A percentile compares a stretch with the other conserved stretches of the same genome.
Conservation (phyloP, 1,139 yeast genomes). For the Hemisphaericaspora subhashii region DNA sequence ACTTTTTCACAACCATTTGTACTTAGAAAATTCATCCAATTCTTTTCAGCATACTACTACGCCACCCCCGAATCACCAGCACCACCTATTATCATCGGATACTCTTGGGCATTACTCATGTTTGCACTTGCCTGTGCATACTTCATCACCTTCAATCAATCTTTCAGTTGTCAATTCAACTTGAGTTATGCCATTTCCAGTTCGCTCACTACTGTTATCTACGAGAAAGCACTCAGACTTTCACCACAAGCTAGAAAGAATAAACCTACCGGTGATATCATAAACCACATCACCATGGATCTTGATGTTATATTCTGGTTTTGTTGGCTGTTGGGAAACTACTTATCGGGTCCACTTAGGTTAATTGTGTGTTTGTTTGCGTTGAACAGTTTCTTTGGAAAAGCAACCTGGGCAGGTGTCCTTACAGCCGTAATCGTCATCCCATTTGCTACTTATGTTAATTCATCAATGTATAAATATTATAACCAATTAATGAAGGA, state of each 20-base stretch:
- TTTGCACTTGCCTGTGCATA: slow-evolving; percentile 26
- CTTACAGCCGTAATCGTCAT: slow-evolving; percentile 32
- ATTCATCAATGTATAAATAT: slow-evolving; percentile 26
- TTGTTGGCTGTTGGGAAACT: slow-evolving; percentile 22
- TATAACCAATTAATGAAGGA: slow-evolving; percentile 28
- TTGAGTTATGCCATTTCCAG: slow-evolving; percentile 21
- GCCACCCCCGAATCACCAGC: slow-evolving; percentile 9
- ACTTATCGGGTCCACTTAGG: slow-evolving; percentile 57
- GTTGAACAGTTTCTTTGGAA: slow-evolving; percentile 31
- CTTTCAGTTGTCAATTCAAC: slow-evolving; percentile 20
- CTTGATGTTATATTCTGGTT: slow-evolving; percentile 28
- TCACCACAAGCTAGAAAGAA: slow-evolving; percentile 38
- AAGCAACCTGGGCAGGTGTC: slow-evolving; percentile 38
- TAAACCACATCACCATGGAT: slow-evolving; percentile 41
- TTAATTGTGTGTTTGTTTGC: slow-evolving; percentile 28
- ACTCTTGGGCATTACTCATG: slow-evolving; percentile 29
- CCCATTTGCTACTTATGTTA: slow-evolving; percentile 34
- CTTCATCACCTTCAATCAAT: slow-evolving; percentile 28
- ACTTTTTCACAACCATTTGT: slow-evolving; percentile 32
- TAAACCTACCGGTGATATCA: slow-evolving; percentile 43
- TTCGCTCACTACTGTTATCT: slow-evolving; percentile 31
- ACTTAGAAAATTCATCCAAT: slow-evolving; percentile 31
- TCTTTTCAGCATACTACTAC: slow-evolving; percentile 20
- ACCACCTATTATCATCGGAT: slow-evolving; percentile 27
- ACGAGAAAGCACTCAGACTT: slow-evolving; percentile 34